Evolutionary conservation across 306 rosid genomes (phyloP).

Genomic region (Dicorynia guianensis): DNA sequence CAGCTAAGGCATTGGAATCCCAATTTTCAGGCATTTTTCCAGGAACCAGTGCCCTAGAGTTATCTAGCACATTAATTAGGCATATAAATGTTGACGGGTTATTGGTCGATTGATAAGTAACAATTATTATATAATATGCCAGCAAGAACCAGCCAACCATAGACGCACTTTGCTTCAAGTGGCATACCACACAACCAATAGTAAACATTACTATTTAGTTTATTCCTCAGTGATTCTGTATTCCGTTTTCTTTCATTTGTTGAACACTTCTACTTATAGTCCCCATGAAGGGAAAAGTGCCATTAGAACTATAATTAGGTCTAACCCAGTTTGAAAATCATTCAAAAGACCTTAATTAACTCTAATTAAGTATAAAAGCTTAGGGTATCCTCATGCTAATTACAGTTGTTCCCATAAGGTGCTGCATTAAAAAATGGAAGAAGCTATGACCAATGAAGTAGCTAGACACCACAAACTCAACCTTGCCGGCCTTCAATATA

Average conservation of each 20-base stretch:
- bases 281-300: too few species aligned
- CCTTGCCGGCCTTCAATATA: background rate
- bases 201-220: too few species aligned
- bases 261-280: too few species aligned
- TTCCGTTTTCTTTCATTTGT: too few species aligned
- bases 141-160: conserved; percentile 59
- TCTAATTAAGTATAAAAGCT: too few species aligned
- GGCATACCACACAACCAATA: conserved; percentile 9
- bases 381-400: too few species aligned
- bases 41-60: conserved; percentile 59
- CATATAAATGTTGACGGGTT: conserved; percentile 28
- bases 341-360: too few species aligned
- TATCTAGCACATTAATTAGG: conserved; percentile 49
- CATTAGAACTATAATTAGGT: too few species aligned
- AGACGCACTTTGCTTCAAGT: conserved; percentile 32
- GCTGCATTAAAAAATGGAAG: too few species aligned
- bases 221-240: too few species aligned
- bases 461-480: background rate
- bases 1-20: conserved; percentile 54
- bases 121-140: conserved; percentile 50
- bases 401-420: too few species aligned
- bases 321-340: too few species aligned
- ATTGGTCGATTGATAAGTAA: conserved; percentile 41
- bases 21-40: conserved; percentile 57
- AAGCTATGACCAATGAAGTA: background rate